A percentile compares a stretch with the other conserved stretches of the same genome.
Evolutionary conservation across 305 asterid genomes (phyloP).

Genomic region (Fraxinus angustifolia): DNA sequence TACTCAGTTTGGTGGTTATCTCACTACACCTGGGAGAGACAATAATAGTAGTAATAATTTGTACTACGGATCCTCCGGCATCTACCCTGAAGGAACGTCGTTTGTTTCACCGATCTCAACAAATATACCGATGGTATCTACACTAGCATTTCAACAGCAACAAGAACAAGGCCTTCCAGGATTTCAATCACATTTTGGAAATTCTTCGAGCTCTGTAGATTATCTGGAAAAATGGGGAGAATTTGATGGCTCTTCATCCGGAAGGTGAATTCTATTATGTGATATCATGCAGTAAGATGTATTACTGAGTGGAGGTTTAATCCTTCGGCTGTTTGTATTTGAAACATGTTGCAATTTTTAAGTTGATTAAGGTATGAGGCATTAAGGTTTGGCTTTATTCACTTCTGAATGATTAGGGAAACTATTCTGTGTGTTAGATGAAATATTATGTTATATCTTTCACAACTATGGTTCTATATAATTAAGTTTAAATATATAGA

Average conservation of each 20-base stretch:
- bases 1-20: conserved; percentile 29
- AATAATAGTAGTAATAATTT: conserved; percentile 17
- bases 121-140: neutral
- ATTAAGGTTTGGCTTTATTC: neutral
- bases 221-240: conserved; percentile 31
- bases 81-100: neutral
- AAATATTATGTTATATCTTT: neutral
- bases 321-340: neutral
- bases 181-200: conserved; percentile 22
- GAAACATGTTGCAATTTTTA: neutral
- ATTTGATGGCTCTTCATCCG: conserved; percentile 14
- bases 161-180: conserved; percentile 24
- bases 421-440: neutral
- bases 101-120: neutral
- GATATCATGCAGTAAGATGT: neutral
- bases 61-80: conserved; percentile 20
- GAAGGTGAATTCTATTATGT: neutral
- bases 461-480: neutral
- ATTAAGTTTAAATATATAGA: neutral
- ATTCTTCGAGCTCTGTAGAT: conserved; percentile 4
- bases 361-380: neutral
- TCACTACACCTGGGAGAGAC: conserved; percentile 23
- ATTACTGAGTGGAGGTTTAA: neutral
- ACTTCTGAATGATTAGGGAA: neutral
- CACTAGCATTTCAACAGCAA: neutral